Conservation (phyloP, 768 basidiomycete species). For the Harrya chromipes region DNA sequence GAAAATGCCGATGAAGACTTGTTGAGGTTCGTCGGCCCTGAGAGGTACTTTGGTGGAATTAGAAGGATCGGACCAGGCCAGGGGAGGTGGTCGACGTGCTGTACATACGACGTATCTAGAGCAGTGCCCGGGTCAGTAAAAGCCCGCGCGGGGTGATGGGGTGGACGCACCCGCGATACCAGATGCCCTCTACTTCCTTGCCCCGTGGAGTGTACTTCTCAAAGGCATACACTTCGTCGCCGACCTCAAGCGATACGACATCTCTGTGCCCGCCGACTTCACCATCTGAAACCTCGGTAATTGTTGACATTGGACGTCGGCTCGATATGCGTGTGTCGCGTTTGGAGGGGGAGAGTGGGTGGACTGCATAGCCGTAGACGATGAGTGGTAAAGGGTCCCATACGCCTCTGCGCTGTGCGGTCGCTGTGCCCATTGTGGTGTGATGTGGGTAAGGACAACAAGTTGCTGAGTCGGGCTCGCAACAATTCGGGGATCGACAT, state of each 20-base stretch:
- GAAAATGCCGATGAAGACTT: constrained; percentile 93
- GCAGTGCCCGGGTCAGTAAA: neutral
- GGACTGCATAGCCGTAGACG: constrained; percentile 89
- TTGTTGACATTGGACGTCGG: constrained; percentile 40
- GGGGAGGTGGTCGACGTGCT: constrained; percentile 62
- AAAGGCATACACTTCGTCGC: constrained; percentile 96
- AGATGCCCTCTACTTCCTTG: constrained; percentile 75
- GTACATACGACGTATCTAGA: constrained; percentile 83
- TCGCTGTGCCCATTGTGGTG: constrained; percentile 19
- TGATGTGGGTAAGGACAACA: neutral
- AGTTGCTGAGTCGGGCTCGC: neutral
- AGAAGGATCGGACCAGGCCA: constrained; percentile 64
- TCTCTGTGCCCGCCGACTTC: constrained; percentile 66
- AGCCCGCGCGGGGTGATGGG: neutral
- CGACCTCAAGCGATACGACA: constrained; percentile 86
- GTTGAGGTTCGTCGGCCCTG: constrained; percentile 74
- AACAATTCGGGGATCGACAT: neutral
- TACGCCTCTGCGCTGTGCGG: constrained; percentile 38
- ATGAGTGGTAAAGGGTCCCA: constrained; percentile 71
- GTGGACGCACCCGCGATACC: constrained; percentile 88
- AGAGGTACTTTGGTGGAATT: constrained; percentile 43
- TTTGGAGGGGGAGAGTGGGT: constrained; percentile 75
- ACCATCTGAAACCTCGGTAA: constrained; percentile 50
- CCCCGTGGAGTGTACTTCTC: constrained; percentile 78
- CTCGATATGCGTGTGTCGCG: constrained; percentile 63